phyloP scores from a whole-genome alignment of 1,139 yeast species.

The Suhomyces bribrorum region DNA sequence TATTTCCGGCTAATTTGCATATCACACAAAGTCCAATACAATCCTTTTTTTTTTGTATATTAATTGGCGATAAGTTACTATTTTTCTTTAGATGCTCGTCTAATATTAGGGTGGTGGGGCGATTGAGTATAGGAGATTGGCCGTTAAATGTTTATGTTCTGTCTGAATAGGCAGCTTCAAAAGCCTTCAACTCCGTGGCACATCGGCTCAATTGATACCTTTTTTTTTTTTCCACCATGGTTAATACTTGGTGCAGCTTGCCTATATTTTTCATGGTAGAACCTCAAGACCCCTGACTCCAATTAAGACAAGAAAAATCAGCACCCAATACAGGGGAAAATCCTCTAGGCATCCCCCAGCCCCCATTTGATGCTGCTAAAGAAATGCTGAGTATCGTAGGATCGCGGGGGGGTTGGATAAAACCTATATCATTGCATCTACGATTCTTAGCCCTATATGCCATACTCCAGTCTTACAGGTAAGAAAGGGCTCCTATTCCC shows the following conservation, averaged over 20 bases:
- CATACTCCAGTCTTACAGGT: not conserved
- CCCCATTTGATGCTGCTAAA: too few species aligned
- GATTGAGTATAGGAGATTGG: not conserved
- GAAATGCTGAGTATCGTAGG: too few species aligned
- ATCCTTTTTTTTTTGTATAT: not conserved
- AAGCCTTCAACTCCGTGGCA: not conserved
- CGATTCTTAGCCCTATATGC: too few species aligned
- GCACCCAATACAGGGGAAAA: too few species aligned
- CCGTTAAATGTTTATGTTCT: conserved; percentile 1
- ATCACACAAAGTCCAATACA: conserved; percentile 2
- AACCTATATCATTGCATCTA: not conserved
- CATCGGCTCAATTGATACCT: not conserved
- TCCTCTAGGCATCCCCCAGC: not conserved
- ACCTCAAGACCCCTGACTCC: not conserved
- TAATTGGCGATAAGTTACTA: conserved; percentile 1
- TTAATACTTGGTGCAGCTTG: not conserved
- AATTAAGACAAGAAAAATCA: not conserved
- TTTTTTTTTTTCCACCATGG: not conserved
- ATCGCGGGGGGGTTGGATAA: not conserved
- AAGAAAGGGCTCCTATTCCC: not conserved
- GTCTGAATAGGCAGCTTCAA: not conserved
- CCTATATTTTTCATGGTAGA: not conserved
- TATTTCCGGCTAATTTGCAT: conserved; percentile 1
- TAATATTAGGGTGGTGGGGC: conserved; percentile 1
- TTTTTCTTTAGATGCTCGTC: conserved; percentile 2